These are phyloP conservation scores for Musa schizocarpa DNA, from an alignment of 176 grass and related monocot genomes.

Conservation along the genomic window DNA sequence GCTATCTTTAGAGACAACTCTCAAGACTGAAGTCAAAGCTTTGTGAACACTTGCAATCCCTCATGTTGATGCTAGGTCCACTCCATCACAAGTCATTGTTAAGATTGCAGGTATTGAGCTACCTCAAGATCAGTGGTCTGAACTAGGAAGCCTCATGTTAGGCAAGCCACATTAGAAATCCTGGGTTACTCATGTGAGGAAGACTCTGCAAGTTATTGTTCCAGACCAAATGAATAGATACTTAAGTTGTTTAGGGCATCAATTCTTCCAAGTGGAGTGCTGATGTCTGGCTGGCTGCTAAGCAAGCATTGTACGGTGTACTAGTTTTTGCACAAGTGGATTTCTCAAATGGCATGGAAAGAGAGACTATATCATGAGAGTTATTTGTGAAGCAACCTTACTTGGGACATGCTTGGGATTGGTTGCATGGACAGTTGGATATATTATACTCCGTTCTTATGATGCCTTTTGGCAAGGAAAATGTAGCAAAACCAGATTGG, in stretches of 20 bases:
- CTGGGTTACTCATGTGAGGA: conserved; percentile 13
- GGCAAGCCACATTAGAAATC: conserved; percentile 13
- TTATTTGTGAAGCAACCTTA: conserved; percentile 7
- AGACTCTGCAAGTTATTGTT: conserved; percentile 11
- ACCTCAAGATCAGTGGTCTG: conserved; percentile 13
- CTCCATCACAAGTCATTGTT: conserved; percentile 7
- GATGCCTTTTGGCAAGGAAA: conserved; percentile 5
- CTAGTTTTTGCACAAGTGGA: conserved; percentile 3
- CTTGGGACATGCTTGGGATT: conserved; percentile 11
- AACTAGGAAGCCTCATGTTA: conserved; percentile 11
- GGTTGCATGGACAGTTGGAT: conserved; percentile 11
- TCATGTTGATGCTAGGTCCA: conserved; percentile 10
- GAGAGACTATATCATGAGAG: conserved; percentile 18
- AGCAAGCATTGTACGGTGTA: neutral
- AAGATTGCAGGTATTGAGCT: conserved; percentile 7
- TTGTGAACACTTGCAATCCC: conserved; percentile 10
- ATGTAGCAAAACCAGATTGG: conserved; percentile 10
- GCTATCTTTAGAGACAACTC: neutral
- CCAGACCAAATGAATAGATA: conserved; percentile 9
- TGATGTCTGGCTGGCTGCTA: conserved; percentile 12
- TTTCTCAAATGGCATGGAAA: conserved; percentile 16
- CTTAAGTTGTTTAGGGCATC: conserved; percentile 17
- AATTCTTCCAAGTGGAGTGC: conserved; percentile 1
- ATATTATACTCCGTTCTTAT: conserved; percentile 7
- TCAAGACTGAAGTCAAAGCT: conserved; percentile 7